Percentiles rank a stretch among this genome's conserved stretches.
Evolutionary conservation across 257 asterid species (phyloP).

Genomic region (Rehmannia glutinosa): DNA sequence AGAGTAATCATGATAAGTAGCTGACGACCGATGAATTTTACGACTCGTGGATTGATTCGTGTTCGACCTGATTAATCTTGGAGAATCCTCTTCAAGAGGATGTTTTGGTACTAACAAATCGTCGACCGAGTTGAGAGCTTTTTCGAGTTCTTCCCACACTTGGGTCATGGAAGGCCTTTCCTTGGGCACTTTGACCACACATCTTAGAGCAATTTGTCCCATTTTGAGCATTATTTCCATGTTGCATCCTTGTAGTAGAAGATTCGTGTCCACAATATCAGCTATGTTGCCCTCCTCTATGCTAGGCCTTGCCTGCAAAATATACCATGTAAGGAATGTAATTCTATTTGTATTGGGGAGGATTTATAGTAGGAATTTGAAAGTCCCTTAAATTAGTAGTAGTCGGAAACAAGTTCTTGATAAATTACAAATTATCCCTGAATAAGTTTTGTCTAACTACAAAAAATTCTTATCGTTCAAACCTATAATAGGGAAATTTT

Average conservation of each 20-base stretch:
- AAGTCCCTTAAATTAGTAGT: no score
- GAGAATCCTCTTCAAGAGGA: not conserved
- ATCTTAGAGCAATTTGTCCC: conserved; percentile 61
- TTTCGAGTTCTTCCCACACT: conserved; percentile 62
- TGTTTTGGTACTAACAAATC: not conserved
- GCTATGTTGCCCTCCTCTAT: conserved; percentile 52
- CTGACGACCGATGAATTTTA: not conserved
- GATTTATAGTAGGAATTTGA: not conserved
- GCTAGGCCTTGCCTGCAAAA: conserved; percentile 60
- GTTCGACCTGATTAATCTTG: not conserved
- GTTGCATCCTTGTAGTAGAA: conserved; percentile 49
- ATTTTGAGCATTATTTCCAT: no score
- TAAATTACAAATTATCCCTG: no score
- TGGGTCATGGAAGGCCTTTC: conserved; percentile 70
- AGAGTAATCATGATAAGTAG: conserved; percentile 31
- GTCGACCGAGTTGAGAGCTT: conserved; percentile 24
- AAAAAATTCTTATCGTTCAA: no score
- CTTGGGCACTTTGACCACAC: conserved; percentile 58
- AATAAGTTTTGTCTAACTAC: no score
- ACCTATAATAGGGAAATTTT: no score
- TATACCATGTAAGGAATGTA: not conserved
- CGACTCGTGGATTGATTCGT: not conserved
- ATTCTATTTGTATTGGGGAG: not conserved
- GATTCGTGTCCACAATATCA: conserved; percentile 58
- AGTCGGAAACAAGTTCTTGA: no score